Conservation (phyloP, 495 filamentous ascomycete species). For the Penicillium fimorum region DNA sequence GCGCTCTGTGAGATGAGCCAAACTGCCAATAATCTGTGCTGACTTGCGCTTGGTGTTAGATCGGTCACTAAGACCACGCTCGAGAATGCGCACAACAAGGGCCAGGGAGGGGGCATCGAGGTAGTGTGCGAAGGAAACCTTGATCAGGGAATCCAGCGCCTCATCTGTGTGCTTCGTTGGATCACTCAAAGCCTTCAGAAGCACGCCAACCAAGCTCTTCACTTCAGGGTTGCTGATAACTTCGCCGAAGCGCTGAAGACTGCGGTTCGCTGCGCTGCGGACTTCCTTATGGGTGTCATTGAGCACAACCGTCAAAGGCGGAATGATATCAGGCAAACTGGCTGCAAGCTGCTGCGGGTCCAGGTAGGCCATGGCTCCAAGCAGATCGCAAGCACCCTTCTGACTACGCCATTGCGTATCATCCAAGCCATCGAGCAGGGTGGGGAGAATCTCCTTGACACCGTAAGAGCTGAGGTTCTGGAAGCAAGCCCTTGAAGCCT, state of each 20-base stretch:
- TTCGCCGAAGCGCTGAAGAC: constrained; percentile 94
- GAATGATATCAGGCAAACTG: constrained; percentile 93
- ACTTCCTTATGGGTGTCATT: constrained; percentile 99
- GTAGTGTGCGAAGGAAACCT: constrained; percentile 93
- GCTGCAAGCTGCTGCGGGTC: constrained; percentile 90
- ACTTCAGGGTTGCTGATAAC: constrained; percentile 98
- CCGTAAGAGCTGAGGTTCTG: constrained; percentile 90
- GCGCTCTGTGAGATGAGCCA: constrained; percentile 94
- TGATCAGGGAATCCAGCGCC: constrained; percentile 89
- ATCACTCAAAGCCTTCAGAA: constrained; percentile 95
- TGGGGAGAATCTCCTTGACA: constrained; percentile 90
- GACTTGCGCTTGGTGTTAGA: constrained; percentile 95
- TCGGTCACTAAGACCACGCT: constrained; percentile 84
- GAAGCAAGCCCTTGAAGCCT: constrained; percentile 93
- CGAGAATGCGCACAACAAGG: constrained; percentile 89
- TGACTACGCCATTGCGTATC: constrained; percentile 97
- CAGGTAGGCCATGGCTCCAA: constrained; percentile 97
- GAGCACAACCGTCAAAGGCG: constrained; percentile 85
- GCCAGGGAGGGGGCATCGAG: constrained; percentile 93
- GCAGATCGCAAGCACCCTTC: constrained; percentile 92
- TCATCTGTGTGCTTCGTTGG: constrained; percentile 97
- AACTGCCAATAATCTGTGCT: constrained; percentile 92
- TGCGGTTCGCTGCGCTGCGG: constrained; percentile 83
- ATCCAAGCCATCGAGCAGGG: constrained; percentile 86
- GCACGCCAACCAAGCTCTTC: constrained; percentile 80